Base-by-base conservation (phyloP, 2,329 filamentous ascomycete genomes). In the Pseudogymnoascus destructans region DNA sequence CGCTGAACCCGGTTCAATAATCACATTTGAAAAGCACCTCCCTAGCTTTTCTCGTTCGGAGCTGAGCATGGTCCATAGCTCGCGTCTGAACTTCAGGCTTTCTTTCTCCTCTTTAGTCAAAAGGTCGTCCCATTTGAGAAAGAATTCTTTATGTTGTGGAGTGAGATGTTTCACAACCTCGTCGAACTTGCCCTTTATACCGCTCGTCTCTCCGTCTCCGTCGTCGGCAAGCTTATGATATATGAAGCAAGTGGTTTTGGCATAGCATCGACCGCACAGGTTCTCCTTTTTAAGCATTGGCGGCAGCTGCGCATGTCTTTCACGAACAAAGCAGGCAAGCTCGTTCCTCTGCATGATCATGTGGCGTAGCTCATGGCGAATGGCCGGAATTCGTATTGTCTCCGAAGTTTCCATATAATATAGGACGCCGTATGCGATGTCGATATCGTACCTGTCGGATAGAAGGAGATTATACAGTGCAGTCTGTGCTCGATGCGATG, bases 261-360 rank as follows among this genome's bases (percentile, higher is more conserved):
- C 91, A 70, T 95, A 98, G 70, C 93, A 98, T 63, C 82, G 84
- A 23, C 82, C 85, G 69, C 93, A 98, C 64, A 87, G 80, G 69
- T 87, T 85, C 60, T 89, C 82, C 67, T 84, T 89, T 68, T 85
- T 86, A 59, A 95, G 78, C 85, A 98, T 93, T 0, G 86, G 82
- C 1, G 93, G 93, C 23, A 98, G 77, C 61, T 89, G 82, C 10
- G 82, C 78, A 62, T 86, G 84, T 60, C 88, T 83, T 67, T 95
- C 85, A 59, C 89, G 85, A 40, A 96, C 82, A 67, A 89, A 90
- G 64, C 86, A 86, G 2, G 92, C 90, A 15, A 98, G 75, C 64
- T 89, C 83, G 67, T 98, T 98, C 57, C 93, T 86, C 71, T 95
- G 87, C 75, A 97, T 91, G 60, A 98, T 87, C 90, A 98, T 95